Evolutionary conservation across 257 asterid species (phyloP), one percentile per base, ranked within the genome.

Genomic region (Nicotiana undulata): DNA sequence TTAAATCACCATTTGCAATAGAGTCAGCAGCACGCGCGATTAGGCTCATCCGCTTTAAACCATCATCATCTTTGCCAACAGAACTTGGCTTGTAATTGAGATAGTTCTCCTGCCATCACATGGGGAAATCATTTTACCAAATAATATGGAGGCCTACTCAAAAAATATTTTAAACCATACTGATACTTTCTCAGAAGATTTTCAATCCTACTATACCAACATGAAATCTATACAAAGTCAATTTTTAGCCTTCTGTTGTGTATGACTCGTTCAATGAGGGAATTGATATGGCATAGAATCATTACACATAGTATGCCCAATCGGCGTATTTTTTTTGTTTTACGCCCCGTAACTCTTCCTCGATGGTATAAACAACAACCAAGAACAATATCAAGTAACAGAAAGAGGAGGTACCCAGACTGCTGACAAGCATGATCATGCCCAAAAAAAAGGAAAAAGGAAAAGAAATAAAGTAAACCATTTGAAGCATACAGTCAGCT

Each of bases 1-100:
- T 82, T 79, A 96, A 89, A 89, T 96, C 99, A 74, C 99, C 98
- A 87, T 96, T 93, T 46, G 95, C 99, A 84, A 96, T 94, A 63
- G 99, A 96, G 87, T 96, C 98, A 24, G 98, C 99, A 84, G 98
- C 94, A 74, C 83, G 90, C 77, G 98, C 97, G 77, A 94, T 82
- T 74, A 91, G 79, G 79, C 56, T 85, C 97, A 96, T 85, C 86
- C 97, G 88, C 86, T 92, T 94, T 90, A 92, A 68, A 72, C 92
- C 98, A 82, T 85, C 87, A 81, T 94, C 98, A 88, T 94, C 97
- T 88, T 89, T 91, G 83, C 90, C 93, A 28, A 77, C 87, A 78
- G 93, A 83, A 83, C 90, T 92, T 82, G 99, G 99, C 78, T 91
- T 91, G 86, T 92, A 94, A 79, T 94, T 96, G 81, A 96, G 83